Percentiles rank a stretch among this genome's conserved stretches.
phyloP scores from a whole-genome alignment of 164 flowering plant species.

The Vitis cinerea region DNA sequence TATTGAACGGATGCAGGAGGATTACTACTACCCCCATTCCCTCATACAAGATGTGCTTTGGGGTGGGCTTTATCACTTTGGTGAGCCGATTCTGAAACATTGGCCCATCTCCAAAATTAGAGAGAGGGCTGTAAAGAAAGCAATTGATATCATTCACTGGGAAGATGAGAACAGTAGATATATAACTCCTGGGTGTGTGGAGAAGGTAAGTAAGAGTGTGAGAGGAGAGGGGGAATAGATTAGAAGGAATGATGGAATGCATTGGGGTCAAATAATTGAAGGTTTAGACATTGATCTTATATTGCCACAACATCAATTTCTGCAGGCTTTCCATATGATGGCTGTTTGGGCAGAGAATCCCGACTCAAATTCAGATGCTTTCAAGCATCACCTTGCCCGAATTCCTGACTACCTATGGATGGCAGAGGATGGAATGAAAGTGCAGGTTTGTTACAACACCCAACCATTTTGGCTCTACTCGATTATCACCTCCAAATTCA shows the following conservation, averaged over 20 bases:
- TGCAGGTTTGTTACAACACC: slow-evolving; percentile 23
- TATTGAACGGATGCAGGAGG: slow-evolving; percentile 28
- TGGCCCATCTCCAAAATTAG: slow-evolving; percentile 46
- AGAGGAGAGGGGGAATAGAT: too few relatives aligned
- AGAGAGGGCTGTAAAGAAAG: slow-evolving; percentile 31
- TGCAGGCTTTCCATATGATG: slow-evolving; percentile 46
- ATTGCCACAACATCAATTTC: too few relatives aligned
- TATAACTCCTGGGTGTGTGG: slow-evolving; percentile 41
- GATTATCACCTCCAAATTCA: too few relatives aligned
- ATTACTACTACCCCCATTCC: slow-evolving; percentile 38
- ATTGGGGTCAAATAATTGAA: too few relatives aligned
- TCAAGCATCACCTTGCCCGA: slow-evolving; percentile 50
- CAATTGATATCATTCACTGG: slow-evolving; percentile 43
- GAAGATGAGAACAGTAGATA: slow-evolving; percentile 53
- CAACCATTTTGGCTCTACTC: not conserved
- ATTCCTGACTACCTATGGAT: slow-evolving; percentile 50
- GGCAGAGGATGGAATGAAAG: slow-evolving; percentile 54
- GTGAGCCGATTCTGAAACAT: slow-evolving; percentile 39
- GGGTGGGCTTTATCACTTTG: slow-evolving; percentile 31
- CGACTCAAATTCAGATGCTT: slow-evolving; percentile 24
- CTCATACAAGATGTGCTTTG: slow-evolving; percentile 39
- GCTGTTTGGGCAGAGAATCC: slow-evolving; percentile 60
- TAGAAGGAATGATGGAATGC: too few relatives aligned
- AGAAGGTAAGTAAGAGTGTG: slow-evolving; percentile 16
- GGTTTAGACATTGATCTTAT: too few relatives aligned